Evolutionary conservation across 2,329 filamentous ascomycete species (phyloP).

Genomic region (Penicillium sp.): DNA sequence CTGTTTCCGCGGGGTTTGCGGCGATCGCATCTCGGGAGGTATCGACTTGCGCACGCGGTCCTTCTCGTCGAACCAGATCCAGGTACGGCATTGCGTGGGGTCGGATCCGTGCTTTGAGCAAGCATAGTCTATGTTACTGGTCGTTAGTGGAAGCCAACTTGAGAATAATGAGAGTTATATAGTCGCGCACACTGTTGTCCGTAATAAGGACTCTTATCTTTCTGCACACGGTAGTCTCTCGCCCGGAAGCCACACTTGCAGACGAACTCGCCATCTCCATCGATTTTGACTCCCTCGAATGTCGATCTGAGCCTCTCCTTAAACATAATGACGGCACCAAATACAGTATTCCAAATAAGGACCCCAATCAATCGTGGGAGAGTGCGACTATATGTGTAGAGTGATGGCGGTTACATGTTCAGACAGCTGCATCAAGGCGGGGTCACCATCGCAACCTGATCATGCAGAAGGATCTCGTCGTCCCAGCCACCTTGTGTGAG

Average conservation of each 20-base stretch:
- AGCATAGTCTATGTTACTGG: not conserved
- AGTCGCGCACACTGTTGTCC: slow-evolving; percentile 2
- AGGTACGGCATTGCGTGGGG: not conserved
- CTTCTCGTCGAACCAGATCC: slow-evolving; percentile 12
- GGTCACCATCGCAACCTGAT: slow-evolving; percentile 2
- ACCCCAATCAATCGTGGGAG: not conserved
- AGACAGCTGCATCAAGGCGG: slow-evolving; percentile 1
- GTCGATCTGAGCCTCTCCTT: not conserved
- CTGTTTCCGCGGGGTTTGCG: slow-evolving; percentile 13
- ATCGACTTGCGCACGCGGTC: not conserved
- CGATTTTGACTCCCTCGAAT: slow-evolving; percentile 5
- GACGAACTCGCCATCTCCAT: slow-evolving; percentile 8
- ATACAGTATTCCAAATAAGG: not conserved
- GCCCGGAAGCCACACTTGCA: slow-evolving; percentile 8
- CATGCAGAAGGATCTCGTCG: not conserved
- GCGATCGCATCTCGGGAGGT: not conserved
- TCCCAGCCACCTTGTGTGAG: slow-evolving; percentile 4
- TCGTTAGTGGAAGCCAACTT: not conserved
- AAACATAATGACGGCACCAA: not conserved
- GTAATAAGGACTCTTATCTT: slow-evolving; percentile 4
- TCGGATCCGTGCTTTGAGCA: slow-evolving; percentile 10
- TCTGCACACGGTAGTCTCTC: slow-evolving; percentile 5
- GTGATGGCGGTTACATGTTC: not conserved
- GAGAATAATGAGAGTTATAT: not conserved
- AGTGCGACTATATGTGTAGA: not conserved